These are phyloP conservation scores for Dalbergia cochinchinensis DNA, from an alignment of 306 rosid genomes.

Conservation along the genomic window DNA sequence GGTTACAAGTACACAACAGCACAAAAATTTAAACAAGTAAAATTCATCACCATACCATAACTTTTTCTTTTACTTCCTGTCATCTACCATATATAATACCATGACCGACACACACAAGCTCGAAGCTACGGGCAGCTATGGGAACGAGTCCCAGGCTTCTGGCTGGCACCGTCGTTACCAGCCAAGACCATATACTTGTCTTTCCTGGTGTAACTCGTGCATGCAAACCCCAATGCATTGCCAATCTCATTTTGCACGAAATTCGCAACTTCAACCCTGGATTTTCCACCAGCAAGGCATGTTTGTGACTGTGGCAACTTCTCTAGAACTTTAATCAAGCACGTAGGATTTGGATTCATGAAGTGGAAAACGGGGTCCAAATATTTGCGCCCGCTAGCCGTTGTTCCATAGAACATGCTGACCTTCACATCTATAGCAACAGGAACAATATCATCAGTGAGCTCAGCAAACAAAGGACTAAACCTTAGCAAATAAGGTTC, in stretches of 20 bases:
- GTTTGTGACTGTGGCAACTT: slow-evolving; percentile 48
- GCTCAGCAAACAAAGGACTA: slow-evolving; percentile 77
- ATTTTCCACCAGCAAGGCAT: slow-evolving; percentile 55
- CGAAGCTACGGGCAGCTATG: slow-evolving; percentile 3
- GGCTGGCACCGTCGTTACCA: slow-evolving; percentile 60
- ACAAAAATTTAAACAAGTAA: too few species aligned
- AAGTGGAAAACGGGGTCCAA: slow-evolving; percentile 60
- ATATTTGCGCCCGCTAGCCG: slow-evolving; percentile 65
- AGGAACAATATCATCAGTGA: slow-evolving; percentile 67
- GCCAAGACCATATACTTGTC: slow-evolving; percentile 73
- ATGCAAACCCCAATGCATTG: slow-evolving; percentile 57
- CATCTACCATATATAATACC: too few species aligned
- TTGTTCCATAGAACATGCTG: slow-evolving; percentile 73
- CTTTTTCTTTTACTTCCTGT: too few species aligned
- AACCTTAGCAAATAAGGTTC: slow-evolving; percentile 80
- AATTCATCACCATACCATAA: too few species aligned
- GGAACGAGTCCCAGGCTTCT: background rate
- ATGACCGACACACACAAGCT: background rate
- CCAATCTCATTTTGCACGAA: slow-evolving; percentile 66
- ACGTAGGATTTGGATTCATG: slow-evolving; percentile 64
- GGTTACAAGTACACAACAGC: too few species aligned
- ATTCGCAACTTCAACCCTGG: slow-evolving; percentile 73
- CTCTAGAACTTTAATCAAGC: slow-evolving; percentile 45
- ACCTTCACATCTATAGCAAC: slow-evolving; percentile 67
- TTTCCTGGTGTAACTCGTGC: slow-evolving; percentile 71